Conservation (phyloP, 495 filamentous ascomycete species). For the Podospora comata region DNA sequence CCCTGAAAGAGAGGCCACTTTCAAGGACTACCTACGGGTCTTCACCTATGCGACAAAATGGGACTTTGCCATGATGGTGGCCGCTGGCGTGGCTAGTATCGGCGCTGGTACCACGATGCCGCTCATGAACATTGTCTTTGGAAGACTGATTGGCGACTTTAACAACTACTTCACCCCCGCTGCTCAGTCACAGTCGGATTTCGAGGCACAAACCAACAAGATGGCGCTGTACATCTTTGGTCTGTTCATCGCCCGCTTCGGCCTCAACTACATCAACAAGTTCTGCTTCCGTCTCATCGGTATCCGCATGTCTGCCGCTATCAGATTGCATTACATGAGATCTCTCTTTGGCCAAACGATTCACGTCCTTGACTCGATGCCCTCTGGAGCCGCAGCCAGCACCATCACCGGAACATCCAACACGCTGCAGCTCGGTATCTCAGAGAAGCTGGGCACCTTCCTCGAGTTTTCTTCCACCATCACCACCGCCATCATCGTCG, state of each 20-base stretch:
- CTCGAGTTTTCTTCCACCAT: constrained; percentile 56
- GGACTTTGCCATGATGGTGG: constrained; percentile 40
- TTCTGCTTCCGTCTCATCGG: constrained; percentile 49
- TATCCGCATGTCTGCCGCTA: constrained; percentile 49
- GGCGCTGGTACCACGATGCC: constrained; percentile 36
- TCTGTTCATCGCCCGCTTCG: constrained; percentile 46
- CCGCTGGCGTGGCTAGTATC: constrained; percentile 34
- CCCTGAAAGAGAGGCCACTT: constrained; percentile 43
- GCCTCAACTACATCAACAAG: constrained; percentile 48
- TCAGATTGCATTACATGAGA: constrained; percentile 52
- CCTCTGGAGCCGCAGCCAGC: constrained; percentile 49
- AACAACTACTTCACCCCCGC: constrained; percentile 20
- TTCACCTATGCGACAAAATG: constrained; percentile 45
- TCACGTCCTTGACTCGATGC: constrained; percentile 57
- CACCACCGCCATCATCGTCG: constrained; percentile 56
- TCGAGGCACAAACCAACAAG: constrained; percentile 25
- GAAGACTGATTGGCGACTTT: constrained; percentile 33
- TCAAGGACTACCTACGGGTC: constrained; percentile 43
- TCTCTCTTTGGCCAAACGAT: constrained; percentile 55
- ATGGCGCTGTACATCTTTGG: constrained; percentile 35
- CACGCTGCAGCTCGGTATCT: constrained; percentile 57
- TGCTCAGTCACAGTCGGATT: constrained; percentile 12
- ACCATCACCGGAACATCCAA: constrained; percentile 60
- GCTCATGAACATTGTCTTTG: constrained; percentile 41
- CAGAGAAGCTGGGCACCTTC: constrained; percentile 61